Percentiles rank a stretch among this genome's conserved stretches.
Evolutionary conservation across 23 red algal species (phyloP).

Genomic region (Agarophyton chilense): DNA sequence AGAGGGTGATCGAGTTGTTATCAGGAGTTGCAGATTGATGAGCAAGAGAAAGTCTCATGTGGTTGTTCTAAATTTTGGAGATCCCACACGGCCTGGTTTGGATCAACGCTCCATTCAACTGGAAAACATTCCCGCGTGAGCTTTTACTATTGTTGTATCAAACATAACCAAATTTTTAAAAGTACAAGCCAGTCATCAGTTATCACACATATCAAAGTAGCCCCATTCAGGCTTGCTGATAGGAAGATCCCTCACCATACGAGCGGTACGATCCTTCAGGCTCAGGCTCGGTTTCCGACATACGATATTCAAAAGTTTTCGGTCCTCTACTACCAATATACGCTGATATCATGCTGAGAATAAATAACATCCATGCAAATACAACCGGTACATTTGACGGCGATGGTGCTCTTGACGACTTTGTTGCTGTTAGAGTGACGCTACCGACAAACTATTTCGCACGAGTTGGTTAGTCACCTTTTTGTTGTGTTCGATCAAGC

Average conservation of each 20-base stretch:
- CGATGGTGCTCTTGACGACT: conserved; percentile 27
- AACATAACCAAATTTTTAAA: too few relatives aligned
- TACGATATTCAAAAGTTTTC: conserved; percentile 46
- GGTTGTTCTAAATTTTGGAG: conserved; percentile 90
- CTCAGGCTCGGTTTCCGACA: conserved; percentile 39
- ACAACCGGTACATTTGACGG: conserved; percentile 53
- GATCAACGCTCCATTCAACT: conserved; percentile 42
- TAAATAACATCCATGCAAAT: conserved; percentile 57
- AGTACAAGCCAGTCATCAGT: too few relatives aligned
- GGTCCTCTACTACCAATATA: conserved; percentile 36
- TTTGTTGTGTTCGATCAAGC: too few relatives aligned
- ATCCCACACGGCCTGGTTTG: conserved; percentile 4
- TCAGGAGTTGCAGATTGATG: conserved; percentile 72
- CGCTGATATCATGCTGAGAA: conserved; percentile 34
- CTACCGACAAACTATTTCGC: conserved; percentile 43
- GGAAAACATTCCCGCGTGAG: background rate
- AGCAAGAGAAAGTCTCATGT: conserved; percentile 79
- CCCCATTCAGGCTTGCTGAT: conserved; percentile 1
- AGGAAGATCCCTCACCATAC: background rate
- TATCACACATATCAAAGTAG: too few relatives aligned
- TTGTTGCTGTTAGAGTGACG: conserved; percentile 47
- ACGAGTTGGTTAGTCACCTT: background rate
- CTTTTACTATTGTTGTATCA: too few relatives aligned
- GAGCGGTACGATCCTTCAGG: conserved; percentile 14
- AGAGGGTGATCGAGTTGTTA: conserved; percentile 86